Conservation (phyloP, 495 filamentous ascomycete genomes). For the Aspergillus cavernicola region DNA sequence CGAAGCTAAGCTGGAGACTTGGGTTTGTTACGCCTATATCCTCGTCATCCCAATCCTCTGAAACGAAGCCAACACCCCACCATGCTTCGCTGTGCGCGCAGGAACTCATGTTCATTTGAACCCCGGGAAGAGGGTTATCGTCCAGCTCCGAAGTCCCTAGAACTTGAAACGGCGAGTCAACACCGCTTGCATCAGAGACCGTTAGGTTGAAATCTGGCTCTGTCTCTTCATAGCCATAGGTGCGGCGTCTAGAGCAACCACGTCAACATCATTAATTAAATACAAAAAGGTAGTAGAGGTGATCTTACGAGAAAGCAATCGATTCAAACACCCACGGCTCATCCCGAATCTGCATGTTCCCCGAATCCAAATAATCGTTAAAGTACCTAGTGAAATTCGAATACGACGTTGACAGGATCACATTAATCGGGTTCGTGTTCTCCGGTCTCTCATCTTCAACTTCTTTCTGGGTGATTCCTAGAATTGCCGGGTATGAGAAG, state of each 20-base stretch:
- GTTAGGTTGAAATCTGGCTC: constrained; percentile 4
- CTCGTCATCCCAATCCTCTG: not conserved
- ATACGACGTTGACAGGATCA: not conserved
- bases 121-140: not conserved
- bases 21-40: not conserved
- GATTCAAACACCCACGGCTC: constrained; percentile 3
- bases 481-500: not conserved
- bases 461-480: constrained; percentile 4
- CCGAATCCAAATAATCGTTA: not conserved
- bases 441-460: not conserved
- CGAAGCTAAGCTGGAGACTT: not conserved
- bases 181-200: not conserved
- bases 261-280: no score
- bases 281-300: not conserved
- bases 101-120: constrained; percentile 1
- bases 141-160: not conserved
- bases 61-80: not conserved
- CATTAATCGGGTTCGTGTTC: constrained; percentile 4
- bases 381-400: constrained; percentile 5
- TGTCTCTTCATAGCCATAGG: not conserved
- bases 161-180: not conserved
- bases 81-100: not conserved
- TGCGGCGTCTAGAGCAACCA: not conserved
- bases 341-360: not conserved
- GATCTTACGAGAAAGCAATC: not conserved